Evolutionary conservation across 768 basidiomycete species (phyloP).

Genomic region (Roridomyces roridus): DNA sequence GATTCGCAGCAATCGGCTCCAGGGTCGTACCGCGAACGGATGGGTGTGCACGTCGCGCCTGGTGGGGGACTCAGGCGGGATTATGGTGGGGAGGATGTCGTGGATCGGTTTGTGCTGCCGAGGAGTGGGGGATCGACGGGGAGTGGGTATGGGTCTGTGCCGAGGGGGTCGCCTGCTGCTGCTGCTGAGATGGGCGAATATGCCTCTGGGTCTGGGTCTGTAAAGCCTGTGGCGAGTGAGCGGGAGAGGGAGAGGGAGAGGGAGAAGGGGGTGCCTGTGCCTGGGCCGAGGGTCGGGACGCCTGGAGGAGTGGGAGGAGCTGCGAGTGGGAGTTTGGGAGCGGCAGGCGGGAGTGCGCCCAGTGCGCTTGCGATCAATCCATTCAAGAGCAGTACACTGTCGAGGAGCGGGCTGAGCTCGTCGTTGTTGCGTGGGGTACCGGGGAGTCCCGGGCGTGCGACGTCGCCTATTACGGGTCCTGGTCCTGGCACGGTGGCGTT

Average conservation of each 20-base stretch:
- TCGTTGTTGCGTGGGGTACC: conserved; percentile 19
- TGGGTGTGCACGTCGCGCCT: conserved; percentile 21
- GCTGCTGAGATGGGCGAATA: too few relatives aligned
- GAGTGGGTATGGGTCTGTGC: too few relatives aligned
- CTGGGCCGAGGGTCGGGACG: too few relatives aligned
- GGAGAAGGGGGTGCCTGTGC: conserved; percentile 24
- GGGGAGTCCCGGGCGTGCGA: conserved; percentile 17
- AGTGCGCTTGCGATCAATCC: conserved; percentile 26
- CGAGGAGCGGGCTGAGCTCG: conserved; percentile 15
- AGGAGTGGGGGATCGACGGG: conserved; percentile 10
- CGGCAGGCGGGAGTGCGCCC: conserved; percentile 7
- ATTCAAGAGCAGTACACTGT: conserved; percentile 38
- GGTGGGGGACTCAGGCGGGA: conserved; percentile 9
- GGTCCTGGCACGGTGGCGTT: conserved; percentile 32
- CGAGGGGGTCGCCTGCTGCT: not conserved
- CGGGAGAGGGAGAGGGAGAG: conserved; percentile 21
- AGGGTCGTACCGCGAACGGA: conserved; percentile 16
- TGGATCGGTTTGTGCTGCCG: conserved; percentile 22
- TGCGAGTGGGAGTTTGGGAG: not conserved
- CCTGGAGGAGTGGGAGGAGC: not conserved
- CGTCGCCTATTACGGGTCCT: conserved; percentile 19
- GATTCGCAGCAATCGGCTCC: not conserved
- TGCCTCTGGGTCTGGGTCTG: too few relatives aligned
- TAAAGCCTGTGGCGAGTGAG: conserved; percentile 22
- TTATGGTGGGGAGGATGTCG: conserved; percentile 4